Base-by-base conservation (phyloP, 805 yeast genomes). In the Candida hungchunana region DNA sequence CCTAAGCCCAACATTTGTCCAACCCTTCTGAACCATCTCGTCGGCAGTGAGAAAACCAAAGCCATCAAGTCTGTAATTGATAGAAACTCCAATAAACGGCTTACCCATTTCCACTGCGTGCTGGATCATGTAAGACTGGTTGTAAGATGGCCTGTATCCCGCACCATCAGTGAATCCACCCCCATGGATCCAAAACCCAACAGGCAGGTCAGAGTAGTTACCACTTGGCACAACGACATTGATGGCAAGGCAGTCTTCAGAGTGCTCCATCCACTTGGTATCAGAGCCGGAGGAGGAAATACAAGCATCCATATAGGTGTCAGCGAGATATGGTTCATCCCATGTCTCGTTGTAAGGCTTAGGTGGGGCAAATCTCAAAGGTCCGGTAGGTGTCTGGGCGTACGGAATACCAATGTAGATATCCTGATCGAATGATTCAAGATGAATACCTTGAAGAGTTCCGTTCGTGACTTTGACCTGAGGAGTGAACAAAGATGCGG, bases 21-120 rank as follows among this genome's bases (percentile, higher is more conserved):
- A 37, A 2, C 56, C 59, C 32, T 46, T 36, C 21, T 34, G 40
- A 10, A 47, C 49, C 8, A 51, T 43, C 7, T 47, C 54, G 11
- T 42, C 23, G 7, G 59, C 51, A 22, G 50, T 53, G 11, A 58
- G 41, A 34, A 59, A 66, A 8, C 70, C 70, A 29, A 59, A 53
- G 10, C 55, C 58, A 6, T 59, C 59, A 1, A 66, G 50, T 21
- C 72, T 53, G 43, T 62, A 67, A 41, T 63, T 66, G 32, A 64
- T 40, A 11, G 60, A 47, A 4, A 66, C 66, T 29, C 60, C 55
- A 22, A 66, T 53, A 37, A 49, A 30, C 16, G 53, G 55, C 29
- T 44, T 41, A 2, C 48, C 50, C 11, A 48, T 41, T 7, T 45
- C 47, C 11, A 39, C 46, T 7, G 36, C 35, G 14, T 44, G 36